Base-by-base conservation (phyloP, 371 early-diverging fungal species). In the Apophysomyces trapeziformis region DNA sequence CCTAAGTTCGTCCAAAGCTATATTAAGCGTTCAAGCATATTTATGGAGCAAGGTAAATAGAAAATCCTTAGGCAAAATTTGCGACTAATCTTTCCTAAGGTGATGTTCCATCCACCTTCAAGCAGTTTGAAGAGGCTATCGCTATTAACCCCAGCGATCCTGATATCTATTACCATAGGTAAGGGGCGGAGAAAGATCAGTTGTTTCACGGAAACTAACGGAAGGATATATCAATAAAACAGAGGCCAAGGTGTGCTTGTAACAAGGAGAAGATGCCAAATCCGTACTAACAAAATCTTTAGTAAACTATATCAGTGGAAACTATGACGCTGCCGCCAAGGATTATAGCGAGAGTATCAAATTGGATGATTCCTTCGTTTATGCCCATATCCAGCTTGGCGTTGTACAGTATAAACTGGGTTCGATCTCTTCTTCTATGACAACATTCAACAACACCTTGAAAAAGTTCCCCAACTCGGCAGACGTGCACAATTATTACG, bases 401-500 rank as follows among this genome's bases (percentile, higher is more conserved):
- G 96, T 97, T 54, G 89, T 93, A n/a, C 92, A 93, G 72, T 96
- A 96, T 85, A 95, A 95, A 82, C 71, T 91, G 7, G 95, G 93
- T n/a, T 87, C 87, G 32, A 80, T 92, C 32, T 75, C 83, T 12
- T 86, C 83, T 5, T 90, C 96, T 36, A 85, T 90, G 85, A 70
- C 76, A 13, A 92, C 89, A 5, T 97, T 98, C 82, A 87, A 89
- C 73, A 87, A 89, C 73, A 91, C 95, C 0, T 76, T 88, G 67
- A 83, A 85, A 71, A 86, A 88, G 64, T 98, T 97, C 85, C 86
- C 90, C 50, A 72, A 88, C 38, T 88, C 90, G 44, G 89, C 93
- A 41, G 98, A 98, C 74, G 91, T 96, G 32, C 95, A 87, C 86
- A 97, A 97, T 85, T 98, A 97, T 80, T 94, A 95, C 65, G 98